Percentiles rank a stretch among this genome's conserved stretches.
These are phyloP conservation scores for Lachancea waltii DNA, from an alignment of 805 yeast genomes.

Conservation along the genomic window DNA sequence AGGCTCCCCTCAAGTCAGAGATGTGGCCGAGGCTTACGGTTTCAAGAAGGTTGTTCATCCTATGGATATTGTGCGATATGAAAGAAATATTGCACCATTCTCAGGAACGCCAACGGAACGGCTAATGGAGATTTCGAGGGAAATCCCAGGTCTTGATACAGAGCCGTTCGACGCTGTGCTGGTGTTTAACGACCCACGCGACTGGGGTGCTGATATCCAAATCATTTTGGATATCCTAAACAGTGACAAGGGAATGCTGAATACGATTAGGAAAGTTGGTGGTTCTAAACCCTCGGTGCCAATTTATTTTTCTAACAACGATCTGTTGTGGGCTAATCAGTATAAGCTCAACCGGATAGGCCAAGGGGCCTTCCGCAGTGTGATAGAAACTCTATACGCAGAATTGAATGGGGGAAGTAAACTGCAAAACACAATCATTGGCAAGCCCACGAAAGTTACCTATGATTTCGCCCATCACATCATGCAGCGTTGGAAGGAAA, in stretches of 20 bases:
- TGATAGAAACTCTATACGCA: slow-evolving; percentile 52
- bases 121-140: slow-evolving; percentile 36
- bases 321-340: slow-evolving; percentile 82
- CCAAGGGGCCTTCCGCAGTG: slow-evolving; percentile 77
- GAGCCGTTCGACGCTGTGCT: slow-evolving; percentile 65
- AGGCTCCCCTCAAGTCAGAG: slow-evolving; percentile 66
- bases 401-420: slow-evolving; percentile 43
- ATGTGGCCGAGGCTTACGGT: slow-evolving; percentile 72
- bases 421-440: slow-evolving; percentile 55
- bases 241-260: slow-evolving; percentile 55
- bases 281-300: slow-evolving; percentile 53
- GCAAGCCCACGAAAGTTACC: slow-evolving; percentile 75
- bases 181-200: slow-evolving; percentile 85
- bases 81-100: slow-evolving; percentile 60
- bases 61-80: slow-evolving; percentile 57
- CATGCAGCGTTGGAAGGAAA: slow-evolving; percentile 46
- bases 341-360: slow-evolving; percentile 76
- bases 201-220: slow-evolving; percentile 80
- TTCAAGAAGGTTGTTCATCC: slow-evolving; percentile 69
- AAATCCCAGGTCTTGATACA: slow-evolving; percentile 19
- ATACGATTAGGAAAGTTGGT: slow-evolving; percentile 44
- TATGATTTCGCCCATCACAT: slow-evolving; percentile 79
- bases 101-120: slow-evolving; percentile 62
- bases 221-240: slow-evolving; percentile 64
- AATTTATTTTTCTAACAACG: slow-evolving; percentile 74